Percentiles rank a stretch among this genome's conserved stretches.
Evolutionary conservation across 2,329 filamentous ascomycete genomes (phyloP).

Genomic region (Herpomyces periplanetae): DNA sequence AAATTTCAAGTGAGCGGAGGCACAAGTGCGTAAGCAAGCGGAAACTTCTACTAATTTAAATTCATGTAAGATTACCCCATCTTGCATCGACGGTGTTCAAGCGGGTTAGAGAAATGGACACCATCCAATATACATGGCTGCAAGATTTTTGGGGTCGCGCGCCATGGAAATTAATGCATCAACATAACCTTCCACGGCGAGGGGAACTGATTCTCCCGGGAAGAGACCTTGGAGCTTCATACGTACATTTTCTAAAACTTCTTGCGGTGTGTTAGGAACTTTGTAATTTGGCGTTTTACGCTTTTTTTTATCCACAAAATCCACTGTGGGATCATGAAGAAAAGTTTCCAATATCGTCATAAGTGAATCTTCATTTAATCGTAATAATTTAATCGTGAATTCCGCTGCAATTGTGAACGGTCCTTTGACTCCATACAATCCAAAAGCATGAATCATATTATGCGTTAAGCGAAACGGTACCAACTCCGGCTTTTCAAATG

Average conservation of each 20-base stretch:
- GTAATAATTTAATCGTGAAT: constrained; percentile 39
- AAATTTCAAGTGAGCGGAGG: no score
- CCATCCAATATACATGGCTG: constrained; percentile 94
- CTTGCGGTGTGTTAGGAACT: constrained; percentile 25
- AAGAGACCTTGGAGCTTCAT: constrained; percentile 53
- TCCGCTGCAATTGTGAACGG: constrained; percentile 73
- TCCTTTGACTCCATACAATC: constrained; percentile 59
- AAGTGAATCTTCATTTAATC: constrained; percentile 72
- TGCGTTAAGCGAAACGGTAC: constrained; percentile 90
- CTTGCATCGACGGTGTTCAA: no score
- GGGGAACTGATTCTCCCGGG: constrained; percentile 50
- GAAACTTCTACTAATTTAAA: no score
- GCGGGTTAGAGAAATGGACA: constrained; percentile 24
- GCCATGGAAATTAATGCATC: constrained; percentile 69
- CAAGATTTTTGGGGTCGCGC: constrained; percentile 33
- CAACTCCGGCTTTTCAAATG: constrained; percentile 67
- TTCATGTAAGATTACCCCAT: no score
- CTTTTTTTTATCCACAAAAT: constrained; percentile 24
- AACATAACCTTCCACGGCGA: constrained; percentile 90
- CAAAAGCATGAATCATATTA: constrained; percentile 95
- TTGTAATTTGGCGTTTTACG: constrained; percentile 6
- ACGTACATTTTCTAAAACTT: constrained; percentile 57
- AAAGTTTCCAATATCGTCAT: constrained; percentile 95
- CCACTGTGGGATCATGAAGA: constrained; percentile 76
- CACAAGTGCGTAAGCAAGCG: no score